A percentile compares a stretch with the other conserved stretches of the same genome.
These are phyloP conservation scores for Fusarium anguioides DNA, from an alignment of 2,329 filamentous ascomycete species.

Conservation along the genomic window DNA sequence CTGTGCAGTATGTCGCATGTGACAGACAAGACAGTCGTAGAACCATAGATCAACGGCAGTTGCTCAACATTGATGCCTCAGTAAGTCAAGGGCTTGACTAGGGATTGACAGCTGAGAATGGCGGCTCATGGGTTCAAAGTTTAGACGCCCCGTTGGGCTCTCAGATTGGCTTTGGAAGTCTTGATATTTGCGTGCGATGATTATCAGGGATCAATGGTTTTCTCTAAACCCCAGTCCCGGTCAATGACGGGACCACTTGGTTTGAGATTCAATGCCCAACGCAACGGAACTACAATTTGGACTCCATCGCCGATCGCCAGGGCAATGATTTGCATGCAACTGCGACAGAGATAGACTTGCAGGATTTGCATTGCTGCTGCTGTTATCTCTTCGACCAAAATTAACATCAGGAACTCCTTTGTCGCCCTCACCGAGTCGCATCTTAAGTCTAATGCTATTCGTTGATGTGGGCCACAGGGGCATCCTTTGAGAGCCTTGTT, in stretches of 20 bases:
- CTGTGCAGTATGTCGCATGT: constrained; percentile 39
- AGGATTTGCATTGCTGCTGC: constrained; percentile 9
- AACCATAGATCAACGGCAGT: constrained; percentile 24
- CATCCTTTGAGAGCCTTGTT: constrained; percentile 31
- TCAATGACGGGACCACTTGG: constrained; percentile 24
- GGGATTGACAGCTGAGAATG: constrained; percentile 23
- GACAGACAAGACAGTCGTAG: constrained; percentile 26
- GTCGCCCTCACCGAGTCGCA: constrained; percentile 20
- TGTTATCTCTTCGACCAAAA: not conserved
- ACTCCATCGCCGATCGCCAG: constrained; percentile 26
- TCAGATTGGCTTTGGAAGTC: constrained; percentile 19
- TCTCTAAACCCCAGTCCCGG: constrained; percentile 28
- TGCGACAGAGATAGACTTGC: constrained; percentile 21
- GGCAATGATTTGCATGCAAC: constrained; percentile 33
- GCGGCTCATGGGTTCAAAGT: constrained; percentile 20
- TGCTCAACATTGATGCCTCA: constrained; percentile 17
- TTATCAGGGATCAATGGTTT: constrained; percentile 10
- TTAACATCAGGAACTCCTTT: not conserved
- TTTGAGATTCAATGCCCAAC: constrained; percentile 39
- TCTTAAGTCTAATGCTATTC: constrained; percentile 23
- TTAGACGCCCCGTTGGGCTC: constrained; percentile 34
- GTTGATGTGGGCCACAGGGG: constrained; percentile 27
- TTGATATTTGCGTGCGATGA: constrained; percentile 12
- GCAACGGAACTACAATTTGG: constrained; percentile 14
- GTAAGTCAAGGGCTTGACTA: not conserved